phyloP scores from a whole-genome alignment of 345 rosid species.

The Arabidopsis arenosa region DNA sequence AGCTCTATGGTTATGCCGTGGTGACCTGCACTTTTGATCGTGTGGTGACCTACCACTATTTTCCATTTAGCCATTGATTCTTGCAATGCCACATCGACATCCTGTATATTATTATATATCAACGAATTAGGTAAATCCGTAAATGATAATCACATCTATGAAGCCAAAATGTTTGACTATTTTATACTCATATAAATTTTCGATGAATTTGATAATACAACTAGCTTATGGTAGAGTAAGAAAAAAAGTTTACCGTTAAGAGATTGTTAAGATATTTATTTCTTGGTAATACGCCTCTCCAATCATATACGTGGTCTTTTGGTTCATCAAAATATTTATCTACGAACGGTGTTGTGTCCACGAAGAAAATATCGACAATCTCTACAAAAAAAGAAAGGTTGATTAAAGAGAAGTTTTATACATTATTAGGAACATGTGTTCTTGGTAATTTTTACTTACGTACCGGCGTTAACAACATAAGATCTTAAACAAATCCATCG shows the following conservation, averaged over 20 bases:
- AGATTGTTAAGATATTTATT: conserved; percentile 53
- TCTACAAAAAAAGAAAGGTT: conserved; percentile 36
- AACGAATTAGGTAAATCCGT: not conserved
- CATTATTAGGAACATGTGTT: not conserved
- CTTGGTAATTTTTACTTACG: conserved; percentile 13
- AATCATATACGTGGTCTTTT: conserved; percentile 58
- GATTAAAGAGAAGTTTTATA: not conserved
- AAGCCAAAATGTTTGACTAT: no score
- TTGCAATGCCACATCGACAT: conserved; percentile 47
- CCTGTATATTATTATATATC: conserved; percentile 21
- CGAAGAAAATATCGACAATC: conserved; percentile 61
- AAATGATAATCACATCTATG: not conserved
- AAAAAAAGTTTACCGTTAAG: conserved; percentile 40
- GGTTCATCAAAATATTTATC: conserved; percentile 60
- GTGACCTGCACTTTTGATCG: conserved; percentile 70
- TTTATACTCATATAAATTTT: no score
- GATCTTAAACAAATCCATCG: conserved; percentile 66
- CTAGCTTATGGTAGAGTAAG: not conserved
- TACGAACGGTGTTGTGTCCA: conserved; percentile 74
- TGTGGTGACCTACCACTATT: conserved; percentile 82
- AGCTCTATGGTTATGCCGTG: conserved; percentile 73
- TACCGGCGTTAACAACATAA: conserved; percentile 55
- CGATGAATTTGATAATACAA: not conserved
- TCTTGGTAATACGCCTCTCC: conserved; percentile 64
- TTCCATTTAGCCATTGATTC: conserved; percentile 70